These are phyloP conservation scores for Hypsizygus marmoreus DNA, from an alignment of 768 basidiomycete species.

Conservation along the genomic window DNA sequence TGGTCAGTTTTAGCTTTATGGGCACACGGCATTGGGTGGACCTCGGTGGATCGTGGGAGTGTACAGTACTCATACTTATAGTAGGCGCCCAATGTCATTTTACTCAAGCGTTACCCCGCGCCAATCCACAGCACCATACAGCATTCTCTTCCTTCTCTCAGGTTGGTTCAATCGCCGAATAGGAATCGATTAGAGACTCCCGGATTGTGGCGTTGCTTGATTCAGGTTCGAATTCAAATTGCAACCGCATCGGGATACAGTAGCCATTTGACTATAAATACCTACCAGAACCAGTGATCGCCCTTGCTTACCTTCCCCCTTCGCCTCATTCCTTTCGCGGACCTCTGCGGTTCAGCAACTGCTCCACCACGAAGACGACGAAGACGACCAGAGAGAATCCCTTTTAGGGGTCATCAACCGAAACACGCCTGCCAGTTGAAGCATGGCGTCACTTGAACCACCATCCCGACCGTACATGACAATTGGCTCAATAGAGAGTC, in stretches of 20 bases:
- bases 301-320: slow-evolving; percentile 8
- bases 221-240: slow-evolving; percentile 9
- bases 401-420: no score
- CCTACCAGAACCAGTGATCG: slow-evolving; percentile 10
- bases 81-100: no score
- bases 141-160: neutral
- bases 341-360: neutral
- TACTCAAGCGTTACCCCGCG: no score
- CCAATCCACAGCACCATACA: neutral
- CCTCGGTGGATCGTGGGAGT: no score
- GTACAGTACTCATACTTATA: no score
- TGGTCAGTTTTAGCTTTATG: no score
- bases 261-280: slow-evolving; percentile 16
- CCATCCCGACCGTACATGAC: slow-evolving; percentile 14
- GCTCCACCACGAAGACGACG: slow-evolving; percentile 1
- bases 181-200: slow-evolving; percentile 3
- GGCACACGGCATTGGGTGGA: no score
- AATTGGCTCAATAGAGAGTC: slow-evolving; percentile 1
- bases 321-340: slow-evolving; percentile 2
- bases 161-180: neutral
- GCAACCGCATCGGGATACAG: slow-evolving; percentile 14
- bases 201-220: slow-evolving; percentile 11
- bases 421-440: neutral
- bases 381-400: no score
- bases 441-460: slow-evolving; percentile 19